Evolutionary conservation across 306 rosid species (phyloP), one percentile per base, ranked within the genome.

Genomic region (Quercus agrifolia): DNA sequence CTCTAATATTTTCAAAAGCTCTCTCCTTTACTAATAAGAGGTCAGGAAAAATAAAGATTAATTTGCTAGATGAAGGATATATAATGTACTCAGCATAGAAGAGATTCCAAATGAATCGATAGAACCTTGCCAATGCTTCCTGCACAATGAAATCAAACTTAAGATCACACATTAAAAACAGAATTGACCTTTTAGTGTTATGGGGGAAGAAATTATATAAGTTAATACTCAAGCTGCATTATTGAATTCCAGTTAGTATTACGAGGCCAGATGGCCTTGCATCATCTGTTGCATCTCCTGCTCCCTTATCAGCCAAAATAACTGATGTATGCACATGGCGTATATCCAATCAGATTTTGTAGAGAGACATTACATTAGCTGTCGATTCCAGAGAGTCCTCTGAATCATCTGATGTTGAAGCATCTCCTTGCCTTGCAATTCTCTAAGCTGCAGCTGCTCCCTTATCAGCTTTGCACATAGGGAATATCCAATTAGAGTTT

Each of bases 51-150:
- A 74, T 6, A 38, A 70, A 20, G 14, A 14, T 8, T 13, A 15
- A 57, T 76, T 79, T 2, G 76, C 84, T 91, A 95, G 86, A 92
- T 89, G 84, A 92, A 25, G 99, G 98, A 81, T 92, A 95, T 73
- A 91, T 66, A 62, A 90, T 84, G 70, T 92, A 92, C 89, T 90
- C 94, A 38, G 95, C 92, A 79, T 92, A 92, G 81, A 92, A 92
- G 51, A 91, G 92, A 86, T 92, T 95, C 98, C 98, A 92, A 73
- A 92, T 92, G 81, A 95, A 95, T 67, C 96, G 85, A 78, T 92
- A 92, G 90, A 80, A 92, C 61, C 79, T 79, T 15, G 92, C 89
- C 71, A 92, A 90, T 78, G 97, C 97, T 85, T 92, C 99, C 97
- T 92, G 98, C 89, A 90, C 15, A 77, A 86, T 75, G 80, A 66